Percentiles rank a stretch among this genome's conserved stretches.
phyloP scores from a whole-genome alignment of 441 rosid genomes.

The Euphorbia schlechtendalii region DNA sequence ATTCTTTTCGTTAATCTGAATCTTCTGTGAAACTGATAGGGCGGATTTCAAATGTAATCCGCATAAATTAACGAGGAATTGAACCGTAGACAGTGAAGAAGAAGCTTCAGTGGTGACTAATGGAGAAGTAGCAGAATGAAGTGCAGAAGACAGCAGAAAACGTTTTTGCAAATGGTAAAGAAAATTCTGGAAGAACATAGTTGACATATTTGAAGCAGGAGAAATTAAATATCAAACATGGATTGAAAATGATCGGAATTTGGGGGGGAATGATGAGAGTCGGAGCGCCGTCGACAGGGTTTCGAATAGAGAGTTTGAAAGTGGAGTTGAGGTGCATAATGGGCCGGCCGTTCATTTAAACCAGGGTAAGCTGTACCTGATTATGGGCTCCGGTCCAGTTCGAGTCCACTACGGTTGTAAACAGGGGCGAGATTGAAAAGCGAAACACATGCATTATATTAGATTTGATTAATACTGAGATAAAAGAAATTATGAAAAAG shows the following conservation, averaged over 20 bases:
- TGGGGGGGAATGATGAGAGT: neutral
- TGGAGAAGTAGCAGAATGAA: neutral
- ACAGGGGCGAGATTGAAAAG: too few species aligned
- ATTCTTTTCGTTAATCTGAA: constrained; percentile 7
- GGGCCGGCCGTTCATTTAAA: too few species aligned
- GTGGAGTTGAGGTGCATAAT: too few species aligned
- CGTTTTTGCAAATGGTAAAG: constrained; percentile 5
- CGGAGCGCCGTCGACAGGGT: neutral
- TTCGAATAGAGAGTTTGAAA: neutral
- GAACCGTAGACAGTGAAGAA: constrained; percentile 9
- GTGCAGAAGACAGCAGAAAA: constrained; percentile 1
- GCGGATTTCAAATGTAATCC: constrained; percentile 15
- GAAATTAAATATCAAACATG: neutral
- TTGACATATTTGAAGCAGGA: constrained; percentile 2
- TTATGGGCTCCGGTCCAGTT: too few species aligned
- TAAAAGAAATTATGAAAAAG: too few species aligned
- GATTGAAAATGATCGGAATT: neutral
- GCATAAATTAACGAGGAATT: constrained; percentile 17
- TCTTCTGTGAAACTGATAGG: constrained; percentile 8
- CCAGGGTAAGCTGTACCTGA: too few species aligned
- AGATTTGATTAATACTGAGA: too few species aligned
- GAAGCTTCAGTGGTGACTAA: neutral
- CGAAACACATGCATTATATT: too few species aligned
- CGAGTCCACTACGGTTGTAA: too few species aligned
- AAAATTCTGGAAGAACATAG: neutral